phyloP scores from a whole-genome alignment of 2,329 filamentous ascomycete species.

The Colletotrichum euphorbiae region DNA sequence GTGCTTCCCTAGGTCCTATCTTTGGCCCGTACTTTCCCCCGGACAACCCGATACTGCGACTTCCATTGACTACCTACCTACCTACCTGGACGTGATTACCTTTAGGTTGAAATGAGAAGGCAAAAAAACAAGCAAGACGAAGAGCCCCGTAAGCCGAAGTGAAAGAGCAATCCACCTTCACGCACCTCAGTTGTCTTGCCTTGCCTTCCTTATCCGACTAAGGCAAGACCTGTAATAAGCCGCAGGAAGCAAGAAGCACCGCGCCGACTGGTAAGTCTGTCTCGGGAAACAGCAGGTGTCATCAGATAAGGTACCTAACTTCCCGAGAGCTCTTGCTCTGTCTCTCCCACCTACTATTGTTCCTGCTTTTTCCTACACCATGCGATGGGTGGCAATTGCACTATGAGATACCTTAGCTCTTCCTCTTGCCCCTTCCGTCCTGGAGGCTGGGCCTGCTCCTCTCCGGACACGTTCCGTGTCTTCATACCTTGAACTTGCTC shows the following conservation, averaged over 20 bases:
- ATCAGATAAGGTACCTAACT: neutral
- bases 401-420: slow-evolving; percentile 1
- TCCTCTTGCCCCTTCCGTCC: slow-evolving; percentile 7
- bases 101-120: no score
- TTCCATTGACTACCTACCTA: neutral
- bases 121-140: neutral
- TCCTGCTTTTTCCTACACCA: neutral
- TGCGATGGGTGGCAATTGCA: slow-evolving; percentile 5
- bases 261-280: neutral
- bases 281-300: neutral
- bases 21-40: slow-evolving; percentile 22
- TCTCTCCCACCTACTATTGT: neutral
- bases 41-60: slow-evolving; percentile 21
- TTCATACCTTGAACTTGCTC: slow-evolving; percentile 7
- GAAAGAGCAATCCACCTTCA: no score
- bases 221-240: no score
- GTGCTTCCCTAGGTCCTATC: slow-evolving; percentile 8
- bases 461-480: slow-evolving; percentile 10
- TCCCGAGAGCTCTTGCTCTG: neutral
- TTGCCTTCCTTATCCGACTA: no score
- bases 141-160: neutral
- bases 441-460: neutral
- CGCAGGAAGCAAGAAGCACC: no score
- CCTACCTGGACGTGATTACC: neutral
- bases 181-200: no score